A percentile compares a stretch with the other conserved stretches of the same genome.
Evolutionary conservation across 139 green algal species (phyloP).

Genomic region (Edaphochlamys debaryana): DNA sequence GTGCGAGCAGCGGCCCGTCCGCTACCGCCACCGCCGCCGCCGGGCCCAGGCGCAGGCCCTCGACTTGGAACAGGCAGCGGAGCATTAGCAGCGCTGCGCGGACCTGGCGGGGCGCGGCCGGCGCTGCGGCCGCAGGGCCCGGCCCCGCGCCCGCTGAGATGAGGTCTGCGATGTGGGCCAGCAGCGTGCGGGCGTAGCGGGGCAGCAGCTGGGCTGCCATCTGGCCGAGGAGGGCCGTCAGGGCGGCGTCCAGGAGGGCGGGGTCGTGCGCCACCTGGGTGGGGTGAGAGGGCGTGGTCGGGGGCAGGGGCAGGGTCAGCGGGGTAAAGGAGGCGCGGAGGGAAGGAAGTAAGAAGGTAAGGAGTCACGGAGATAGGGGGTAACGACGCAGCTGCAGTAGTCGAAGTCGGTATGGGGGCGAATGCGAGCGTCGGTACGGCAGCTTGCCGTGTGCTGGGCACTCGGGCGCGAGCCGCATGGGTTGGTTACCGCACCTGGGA

Average conservation of each 20-base stretch:
- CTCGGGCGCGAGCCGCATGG: constrained; percentile 16
- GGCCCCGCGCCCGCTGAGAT: constrained; percentile 3
- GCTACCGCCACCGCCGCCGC: constrained; percentile 3
- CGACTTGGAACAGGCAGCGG: constrained; percentile 31
- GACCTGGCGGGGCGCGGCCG: too few relatives aligned
- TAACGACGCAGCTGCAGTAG: too few relatives aligned
- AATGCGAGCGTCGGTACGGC: too few relatives aligned
- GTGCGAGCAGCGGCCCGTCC: background rate
- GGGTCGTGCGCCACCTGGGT: background rate
- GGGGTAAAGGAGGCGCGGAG: background rate
- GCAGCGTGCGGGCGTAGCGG: constrained; percentile 42
- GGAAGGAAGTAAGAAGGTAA: too few relatives aligned
- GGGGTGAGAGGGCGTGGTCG: background rate
- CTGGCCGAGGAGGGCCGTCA: constrained; percentile 14
- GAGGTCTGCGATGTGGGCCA: constrained; percentile 42
- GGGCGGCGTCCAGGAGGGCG: constrained; percentile 20
- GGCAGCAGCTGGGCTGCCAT: constrained; percentile 45
- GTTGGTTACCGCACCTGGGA: constrained; percentile 13
- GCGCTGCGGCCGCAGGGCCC: too few relatives aligned
- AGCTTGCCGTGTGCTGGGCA: too few relatives aligned
- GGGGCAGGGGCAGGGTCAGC: background rate
- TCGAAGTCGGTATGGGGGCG: too few relatives aligned
- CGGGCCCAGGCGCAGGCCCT: background rate
- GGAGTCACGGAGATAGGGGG: too few relatives aligned
- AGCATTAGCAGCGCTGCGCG: constrained; percentile 46